Base-by-base conservation (phyloP, 805 yeast genomes). In the Candida ulmi region DNA sequence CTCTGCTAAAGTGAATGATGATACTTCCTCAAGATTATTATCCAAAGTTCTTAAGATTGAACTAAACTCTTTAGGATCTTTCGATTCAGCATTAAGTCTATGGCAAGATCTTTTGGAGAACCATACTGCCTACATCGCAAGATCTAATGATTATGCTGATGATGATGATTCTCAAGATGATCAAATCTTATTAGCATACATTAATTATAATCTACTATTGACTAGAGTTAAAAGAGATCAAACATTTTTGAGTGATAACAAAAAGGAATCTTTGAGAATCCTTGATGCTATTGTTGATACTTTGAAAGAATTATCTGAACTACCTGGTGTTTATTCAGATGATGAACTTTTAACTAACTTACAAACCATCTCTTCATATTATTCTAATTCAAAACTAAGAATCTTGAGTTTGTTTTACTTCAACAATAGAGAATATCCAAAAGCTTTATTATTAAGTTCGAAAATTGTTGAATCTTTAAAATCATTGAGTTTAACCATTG, bases 241-340 rank as follows among this genome's bases (percentile, higher is more conserved):
- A n/a, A 36, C 49, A 1, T 38, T 43, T 6, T 47, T 58, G 26
- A 41, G 58, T 5, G 37, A 50, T 13, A 60, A 49, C 37, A 44
- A 63, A 28, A 60, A 57, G 33, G 68, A 63, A 42, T 47, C 63
- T 6, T 57, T 65, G 24, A 62, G 67, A 45, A 58, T 65, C 38
- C 50, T 62, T 16, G 64, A 59, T 15, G 58, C 62, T 25, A 69
- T 86, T 29, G 58, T 71, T 11, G 63, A 69, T 35, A 78, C 83
- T 15, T 57, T 82, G 27, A 62, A 61, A 3, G 82, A 81, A 47
- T 62, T 88, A 34, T 68, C 74, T 53, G 95, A 88, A 44, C 70
- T 93, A 37, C 96, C 97, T 0, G 98, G 98, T 69, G 95, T 91
- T 16, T 79, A 83, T 54, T 85, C 86, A 38, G 95, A 88, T 56